Conservation (phyloP, 2,329 filamentous ascomycete species). For the Colletotrichum sp. region DNA sequence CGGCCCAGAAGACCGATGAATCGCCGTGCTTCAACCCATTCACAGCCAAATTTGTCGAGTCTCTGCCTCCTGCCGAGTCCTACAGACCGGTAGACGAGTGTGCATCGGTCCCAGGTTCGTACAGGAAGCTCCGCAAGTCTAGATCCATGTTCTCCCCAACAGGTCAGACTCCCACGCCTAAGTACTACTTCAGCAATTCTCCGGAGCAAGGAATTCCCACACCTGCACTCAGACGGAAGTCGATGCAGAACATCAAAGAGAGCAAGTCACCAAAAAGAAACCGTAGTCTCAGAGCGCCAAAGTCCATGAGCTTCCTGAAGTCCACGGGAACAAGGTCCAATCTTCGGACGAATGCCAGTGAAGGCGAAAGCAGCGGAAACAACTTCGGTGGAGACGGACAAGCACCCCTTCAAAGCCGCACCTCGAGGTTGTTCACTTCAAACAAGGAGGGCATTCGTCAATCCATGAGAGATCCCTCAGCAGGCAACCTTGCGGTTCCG, state of each 20-base stretch:
- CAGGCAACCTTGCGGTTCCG: not conserved
- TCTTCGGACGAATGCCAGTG: slow-evolving; percentile 27
- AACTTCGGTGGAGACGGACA: not conserved
- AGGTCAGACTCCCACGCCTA: slow-evolving; percentile 11
- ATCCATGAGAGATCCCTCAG: slow-evolving; percentile 45
- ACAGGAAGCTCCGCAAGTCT: slow-evolving; percentile 57
- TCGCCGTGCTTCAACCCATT: not conserved
- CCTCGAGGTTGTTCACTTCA: slow-evolving; percentile 50
- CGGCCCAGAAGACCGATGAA: not conserved
- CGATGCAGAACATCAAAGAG: not conserved
- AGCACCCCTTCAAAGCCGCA: slow-evolving; percentile 39
- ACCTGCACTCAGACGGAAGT: not conserved
- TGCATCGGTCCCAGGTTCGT: slow-evolving; percentile 52
- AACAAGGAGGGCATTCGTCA: slow-evolving; percentile 44
- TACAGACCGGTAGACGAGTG: slow-evolving; percentile 44
- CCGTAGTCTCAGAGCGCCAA: slow-evolving; percentile 47
- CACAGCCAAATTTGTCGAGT: slow-evolving; percentile 8
- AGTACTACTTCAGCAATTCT: slow-evolving; percentile 9
- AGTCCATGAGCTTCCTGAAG: slow-evolving; percentile 60
- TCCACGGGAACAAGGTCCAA: not conserved
- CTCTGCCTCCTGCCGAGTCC: slow-evolving; percentile 1
- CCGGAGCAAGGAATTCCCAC: not conserved
- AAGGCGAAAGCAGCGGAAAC: slow-evolving; percentile 33
- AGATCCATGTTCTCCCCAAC: slow-evolving; percentile 57
- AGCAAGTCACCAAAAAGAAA: not conserved